Evolutionary conservation across 2,329 filamentous ascomycete species (phyloP).

Genomic region (Calonectria hawksworthii): DNA sequence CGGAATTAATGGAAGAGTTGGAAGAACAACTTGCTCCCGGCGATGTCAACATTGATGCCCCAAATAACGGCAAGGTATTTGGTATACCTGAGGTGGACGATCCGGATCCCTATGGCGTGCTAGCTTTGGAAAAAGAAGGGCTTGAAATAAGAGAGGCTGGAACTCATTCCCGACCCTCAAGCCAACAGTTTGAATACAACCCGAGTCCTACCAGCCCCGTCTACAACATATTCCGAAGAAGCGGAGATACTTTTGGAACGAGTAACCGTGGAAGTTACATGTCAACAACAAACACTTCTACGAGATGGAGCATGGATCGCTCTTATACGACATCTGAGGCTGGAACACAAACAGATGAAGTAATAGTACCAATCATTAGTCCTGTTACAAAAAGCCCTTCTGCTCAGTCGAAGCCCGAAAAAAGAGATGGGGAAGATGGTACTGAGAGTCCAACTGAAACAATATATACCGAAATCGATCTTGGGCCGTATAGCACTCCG

Average conservation of each 20-base stretch:
- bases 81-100: constrained; percentile 55
- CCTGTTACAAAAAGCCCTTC: constrained; percentile 18
- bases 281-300: constrained; percentile 32
- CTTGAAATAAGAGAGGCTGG: constrained; percentile 54
- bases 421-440: neutral
- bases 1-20: constrained; percentile 50
- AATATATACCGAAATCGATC: constrained; percentile 1
- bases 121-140: constrained; percentile 53
- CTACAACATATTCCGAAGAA: constrained; percentile 53
- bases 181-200: constrained; percentile 53
- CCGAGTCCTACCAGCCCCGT: constrained; percentile 53
- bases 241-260: constrained; percentile 35
- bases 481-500: neutral
- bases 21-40: constrained; percentile 52
- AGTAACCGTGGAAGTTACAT: constrained; percentile 40
- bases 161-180: constrained; percentile 51
- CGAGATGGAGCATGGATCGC: constrained; percentile 27
- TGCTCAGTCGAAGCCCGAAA: neutral
- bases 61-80: constrained; percentile 46
- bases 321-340: constrained; percentile 42
- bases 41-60: constrained; percentile 51
- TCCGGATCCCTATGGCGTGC: constrained; percentile 55
- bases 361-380: constrained; percentile 27
- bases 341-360: constrained; percentile 46
- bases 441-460: neutral